Evolutionary conservation across 1,139 yeast genomes (phyloP).

Genomic region (Scheffersomyces insectosa): DNA sequence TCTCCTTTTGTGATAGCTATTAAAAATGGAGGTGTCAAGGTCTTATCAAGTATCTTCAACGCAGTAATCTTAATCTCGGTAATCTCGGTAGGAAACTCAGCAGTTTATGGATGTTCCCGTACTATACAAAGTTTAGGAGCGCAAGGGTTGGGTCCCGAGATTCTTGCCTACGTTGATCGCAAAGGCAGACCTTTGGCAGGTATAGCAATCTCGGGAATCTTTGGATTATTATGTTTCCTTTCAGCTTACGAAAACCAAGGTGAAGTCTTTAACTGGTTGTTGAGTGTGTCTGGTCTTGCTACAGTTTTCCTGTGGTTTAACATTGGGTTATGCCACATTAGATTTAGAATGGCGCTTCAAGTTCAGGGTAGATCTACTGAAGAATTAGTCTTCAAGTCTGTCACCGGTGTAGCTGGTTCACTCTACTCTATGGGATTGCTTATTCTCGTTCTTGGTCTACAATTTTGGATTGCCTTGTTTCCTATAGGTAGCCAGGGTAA

Average conservation of each 20-base stretch:
- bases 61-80: constrained; percentile 43
- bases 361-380: constrained; percentile 29
- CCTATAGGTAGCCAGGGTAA: constrained; percentile 29
- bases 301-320: constrained; percentile 47
- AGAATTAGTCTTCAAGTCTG: constrained; percentile 29
- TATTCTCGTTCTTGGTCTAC: constrained; percentile 32
- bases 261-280: constrained; percentile 42
- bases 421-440: constrained; percentile 32
- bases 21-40: constrained; percentile 41
- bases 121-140: constrained; percentile 42
- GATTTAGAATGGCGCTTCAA: constrained; percentile 40
- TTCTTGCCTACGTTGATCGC: constrained; percentile 40
- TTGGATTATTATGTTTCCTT: constrained; percentile 43
- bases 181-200: constrained; percentile 47
- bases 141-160: constrained; percentile 40
- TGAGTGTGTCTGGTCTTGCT: constrained; percentile 43
- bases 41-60: constrained; percentile 44
- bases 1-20: constrained; percentile 49
- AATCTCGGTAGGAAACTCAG: constrained; percentile 47
- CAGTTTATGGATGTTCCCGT: constrained; percentile 47
- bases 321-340: constrained; percentile 37
- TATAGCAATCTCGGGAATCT: constrained; percentile 30
- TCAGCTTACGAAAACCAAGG: constrained; percentile 40
- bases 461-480: constrained; percentile 41
- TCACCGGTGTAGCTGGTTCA: constrained; percentile 36